Percentiles rank a stretch among this genome's conserved stretches.
These are phyloP conservation scores for Coniochaeta sp. DNA, from an alignment of 2,329 filamentous ascomycete genomes.

Conservation along the genomic window DNA sequence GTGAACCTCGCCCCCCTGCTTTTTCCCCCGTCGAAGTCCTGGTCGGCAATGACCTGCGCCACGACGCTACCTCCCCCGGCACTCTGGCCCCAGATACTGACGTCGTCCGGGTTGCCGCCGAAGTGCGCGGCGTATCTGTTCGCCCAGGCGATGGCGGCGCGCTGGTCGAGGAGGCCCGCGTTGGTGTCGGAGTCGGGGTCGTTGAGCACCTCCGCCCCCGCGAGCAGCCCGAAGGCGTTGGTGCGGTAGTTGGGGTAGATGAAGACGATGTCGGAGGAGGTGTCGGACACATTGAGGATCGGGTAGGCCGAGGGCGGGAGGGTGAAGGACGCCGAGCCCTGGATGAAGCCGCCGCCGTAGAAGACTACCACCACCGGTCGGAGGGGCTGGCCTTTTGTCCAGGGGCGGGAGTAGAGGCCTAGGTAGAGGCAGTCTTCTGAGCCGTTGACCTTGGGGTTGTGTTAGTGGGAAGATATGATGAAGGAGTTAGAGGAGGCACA, in stretches of 20 bases:
- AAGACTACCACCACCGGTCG: constrained; percentile 54
- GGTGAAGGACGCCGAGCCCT: constrained; percentile 46
- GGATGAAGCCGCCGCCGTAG: constrained; percentile 55
- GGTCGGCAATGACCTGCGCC: constrained; percentile 40
- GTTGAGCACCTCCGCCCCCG: constrained; percentile 37
- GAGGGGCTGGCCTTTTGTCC: constrained; percentile 33
- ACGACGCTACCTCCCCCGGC: constrained; percentile 48
- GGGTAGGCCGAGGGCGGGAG: constrained; percentile 52
- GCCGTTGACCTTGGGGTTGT: constrained; percentile 31
- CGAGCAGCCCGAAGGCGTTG: constrained; percentile 50
- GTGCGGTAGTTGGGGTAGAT: constrained; percentile 45
- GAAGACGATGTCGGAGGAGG: constrained; percentile 38
- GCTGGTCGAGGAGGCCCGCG: constrained; percentile 42
- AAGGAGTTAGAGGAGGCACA: constrained; percentile 12
- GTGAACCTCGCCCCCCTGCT: constrained; percentile 10
- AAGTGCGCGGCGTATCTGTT: constrained; percentile 37
- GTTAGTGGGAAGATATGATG: neutral
- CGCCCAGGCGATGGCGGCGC: constrained; percentile 41
- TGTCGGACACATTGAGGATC: constrained; percentile 45
- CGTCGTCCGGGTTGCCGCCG: constrained; percentile 39
- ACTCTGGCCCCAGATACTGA: constrained; percentile 47
- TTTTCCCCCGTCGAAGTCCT: neutral
- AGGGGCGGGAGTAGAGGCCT: constrained; percentile 52
- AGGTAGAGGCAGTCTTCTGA: constrained; percentile 57
- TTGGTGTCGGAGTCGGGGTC: constrained; percentile 41